Evolutionary conservation across 192 early-diverging fungal species (phyloP), one percentile per base, ranked within the genome.

Genomic region (Podila minutissima): DNA sequence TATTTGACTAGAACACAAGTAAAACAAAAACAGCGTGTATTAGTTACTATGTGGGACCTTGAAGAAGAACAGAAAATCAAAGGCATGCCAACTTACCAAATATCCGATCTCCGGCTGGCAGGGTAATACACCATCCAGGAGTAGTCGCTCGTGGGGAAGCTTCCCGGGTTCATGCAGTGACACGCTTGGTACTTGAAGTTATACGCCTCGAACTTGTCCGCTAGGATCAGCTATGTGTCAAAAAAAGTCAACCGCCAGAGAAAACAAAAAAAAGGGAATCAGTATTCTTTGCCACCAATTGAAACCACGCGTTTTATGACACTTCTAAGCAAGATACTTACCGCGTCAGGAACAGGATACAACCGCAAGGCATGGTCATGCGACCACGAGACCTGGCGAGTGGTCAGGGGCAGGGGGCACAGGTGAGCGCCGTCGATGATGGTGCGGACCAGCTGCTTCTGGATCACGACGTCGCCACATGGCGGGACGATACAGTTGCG

Each of bases 261-360:
- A 51, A 28, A 62, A 33, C 9, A 19, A 7, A 22, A 22, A 51
- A n/a, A 62, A 28, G 4, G 33, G 20, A 6, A 20, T 55, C 3
- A 58, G 38, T 13, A n/a, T 22, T 32, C 24, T 28, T 26, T 8
- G 35, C 10, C 51, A 26, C 17, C 31, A 19, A 66, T 20, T 38
- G 0, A 4, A 19, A 58, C 11, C 26, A n/a, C 35, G 7, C 71
- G 20, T 7, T n/a, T 53, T 22, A 20, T 53, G 19, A 17, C 38
- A 41, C 24, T 32, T n/a, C 50, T 26, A 32, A 28, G 35, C 24
- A 55, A 37, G 26, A 5, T 13, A 83, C 85, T 78, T 86, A 95
- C 93, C 72, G 93, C 83, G 64, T 97, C 93, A 7, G 97, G 97
- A 5, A 91, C 84, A 0, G 97, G 97, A 75, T 97, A 98, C 51